Conservation (phyloP, 2,329 filamentous ascomycete genomes). For the Fusarium oxysporum region DNA sequence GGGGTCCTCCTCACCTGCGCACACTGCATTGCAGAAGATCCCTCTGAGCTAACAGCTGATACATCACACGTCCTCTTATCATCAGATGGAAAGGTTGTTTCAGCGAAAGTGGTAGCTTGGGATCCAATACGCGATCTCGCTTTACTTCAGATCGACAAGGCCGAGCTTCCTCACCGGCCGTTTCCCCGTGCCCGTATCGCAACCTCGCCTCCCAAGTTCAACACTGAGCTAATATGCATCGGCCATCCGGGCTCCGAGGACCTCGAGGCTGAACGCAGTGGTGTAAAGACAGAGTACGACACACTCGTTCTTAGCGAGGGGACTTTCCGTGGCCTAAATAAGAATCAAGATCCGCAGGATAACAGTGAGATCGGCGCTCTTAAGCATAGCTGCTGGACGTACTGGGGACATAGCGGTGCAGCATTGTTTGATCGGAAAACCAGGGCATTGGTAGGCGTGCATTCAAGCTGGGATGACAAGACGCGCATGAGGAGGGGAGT, state of each 20-base stretch:
- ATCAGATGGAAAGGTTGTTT: conserved; percentile 53
- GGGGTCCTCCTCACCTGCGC: conserved; percentile 63
- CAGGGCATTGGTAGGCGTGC: conserved; percentile 60
- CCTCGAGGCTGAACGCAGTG: conserved; percentile 54
- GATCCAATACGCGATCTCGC: conserved; percentile 59
- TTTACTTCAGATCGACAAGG: conserved; percentile 54
- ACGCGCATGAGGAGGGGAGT: conserved; percentile 64
- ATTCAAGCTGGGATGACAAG: conserved; percentile 66
- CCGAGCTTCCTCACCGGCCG: conserved; percentile 18
- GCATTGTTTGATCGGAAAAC: conserved; percentile 56
- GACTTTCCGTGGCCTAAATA: conserved; percentile 53
- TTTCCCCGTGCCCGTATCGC: conserved; percentile 42
- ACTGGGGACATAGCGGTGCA: conserved; percentile 67
- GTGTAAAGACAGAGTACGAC: conserved; percentile 57
- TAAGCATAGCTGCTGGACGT: conserved; percentile 67
- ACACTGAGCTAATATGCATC: conserved; percentile 47
- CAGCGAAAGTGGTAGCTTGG: conserved; percentile 55
- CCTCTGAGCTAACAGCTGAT: conserved; percentile 45
- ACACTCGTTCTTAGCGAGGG: conserved; percentile 60
- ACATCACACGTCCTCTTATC: conserved; percentile 57
- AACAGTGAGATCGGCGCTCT: conserved; percentile 64
- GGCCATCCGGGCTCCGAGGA: conserved; percentile 55
- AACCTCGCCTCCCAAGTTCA: conserved; percentile 23
- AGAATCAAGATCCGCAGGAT: conserved; percentile 58
- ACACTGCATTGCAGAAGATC: conserved; percentile 61